phyloP scores from a whole-genome alignment of 2,329 filamentous ascomycete species.

The Xylaria sp. region DNA sequence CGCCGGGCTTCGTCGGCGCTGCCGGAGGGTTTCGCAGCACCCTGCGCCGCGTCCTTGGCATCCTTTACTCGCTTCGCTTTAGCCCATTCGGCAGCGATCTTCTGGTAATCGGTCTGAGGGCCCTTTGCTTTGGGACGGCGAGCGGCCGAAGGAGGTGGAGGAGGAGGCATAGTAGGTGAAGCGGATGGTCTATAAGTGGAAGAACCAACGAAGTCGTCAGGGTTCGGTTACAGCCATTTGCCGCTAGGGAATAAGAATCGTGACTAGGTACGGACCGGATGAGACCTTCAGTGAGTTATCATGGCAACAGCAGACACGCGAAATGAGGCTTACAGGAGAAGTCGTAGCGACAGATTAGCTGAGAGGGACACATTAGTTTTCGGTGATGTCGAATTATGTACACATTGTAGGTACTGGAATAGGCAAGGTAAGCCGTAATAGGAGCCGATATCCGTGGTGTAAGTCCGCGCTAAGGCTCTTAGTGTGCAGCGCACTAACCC shows the following conservation, averaged over 20 bases:
- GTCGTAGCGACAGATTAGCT: not conserved
- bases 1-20: conserved; percentile 40
- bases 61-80: conserved; percentile 48
- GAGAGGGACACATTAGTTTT: not conserved
- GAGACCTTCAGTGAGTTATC: conserved; percentile 3
- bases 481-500: not conserved
- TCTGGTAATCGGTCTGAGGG: conserved; percentile 43
- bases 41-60: conserved; percentile 35
- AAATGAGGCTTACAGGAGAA: not conserved
- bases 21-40: conserved; percentile 32
- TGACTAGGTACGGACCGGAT: not conserved
- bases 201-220: conserved; percentile 6
- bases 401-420: not conserved
- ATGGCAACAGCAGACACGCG: conserved; percentile 9
- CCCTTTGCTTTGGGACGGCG: conserved; percentile 27
- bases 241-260: conserved; percentile 8
- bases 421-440: not conserved
- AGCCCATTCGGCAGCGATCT: conserved; percentile 49
- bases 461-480: not conserved
- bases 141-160: conserved; percentile 15
- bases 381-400: not conserved
- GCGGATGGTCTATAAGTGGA: conserved; percentile 1
- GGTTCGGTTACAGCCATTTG: conserved; percentile 24
- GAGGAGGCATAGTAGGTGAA: conserved; percentile 9
- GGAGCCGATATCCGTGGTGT: no score